Evolutionary conservation across 176 grass and related monocot genomes (phyloP).

Genomic region (Ensete glaucum): DNA sequence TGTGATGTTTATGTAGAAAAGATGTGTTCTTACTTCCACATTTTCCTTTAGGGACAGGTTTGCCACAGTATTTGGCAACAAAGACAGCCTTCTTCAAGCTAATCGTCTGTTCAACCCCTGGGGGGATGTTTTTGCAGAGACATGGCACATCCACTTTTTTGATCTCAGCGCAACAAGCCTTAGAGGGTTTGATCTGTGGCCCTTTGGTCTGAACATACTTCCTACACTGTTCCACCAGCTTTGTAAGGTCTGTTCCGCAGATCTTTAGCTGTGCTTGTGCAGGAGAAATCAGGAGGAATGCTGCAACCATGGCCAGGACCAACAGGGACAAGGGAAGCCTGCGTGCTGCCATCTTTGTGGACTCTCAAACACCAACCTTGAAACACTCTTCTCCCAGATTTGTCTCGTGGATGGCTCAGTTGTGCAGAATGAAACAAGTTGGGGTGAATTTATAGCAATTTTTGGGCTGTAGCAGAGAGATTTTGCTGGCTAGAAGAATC

Average conservation of each 20-base stretch:
- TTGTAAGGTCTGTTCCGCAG: background rate
- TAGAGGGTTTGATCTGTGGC: background rate
- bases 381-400: too few species aligned
- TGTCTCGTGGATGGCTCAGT: too few species aligned
- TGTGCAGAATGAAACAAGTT: too few species aligned
- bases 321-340: background rate
- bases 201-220: background rate
- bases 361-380: too few species aligned
- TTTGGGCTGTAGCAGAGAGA: too few species aligned
- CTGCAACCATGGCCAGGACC: background rate
- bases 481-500: too few species aligned
- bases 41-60: background rate
- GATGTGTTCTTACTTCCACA: constrained; percentile 1
- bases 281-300: background rate
- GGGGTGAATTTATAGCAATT: too few species aligned
- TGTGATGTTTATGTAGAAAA: background rate
- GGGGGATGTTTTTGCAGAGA: background rate
- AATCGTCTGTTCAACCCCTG: background rate
- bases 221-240: background rate
- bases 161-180: background rate
- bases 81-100: background rate
- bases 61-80: background rate
- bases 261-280: background rate
- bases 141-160: background rate
- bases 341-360: background rate